These are phyloP conservation scores for Geotrichum reessii DNA, from an alignment of 1,139 yeast species.

Conservation along the genomic window DNA sequence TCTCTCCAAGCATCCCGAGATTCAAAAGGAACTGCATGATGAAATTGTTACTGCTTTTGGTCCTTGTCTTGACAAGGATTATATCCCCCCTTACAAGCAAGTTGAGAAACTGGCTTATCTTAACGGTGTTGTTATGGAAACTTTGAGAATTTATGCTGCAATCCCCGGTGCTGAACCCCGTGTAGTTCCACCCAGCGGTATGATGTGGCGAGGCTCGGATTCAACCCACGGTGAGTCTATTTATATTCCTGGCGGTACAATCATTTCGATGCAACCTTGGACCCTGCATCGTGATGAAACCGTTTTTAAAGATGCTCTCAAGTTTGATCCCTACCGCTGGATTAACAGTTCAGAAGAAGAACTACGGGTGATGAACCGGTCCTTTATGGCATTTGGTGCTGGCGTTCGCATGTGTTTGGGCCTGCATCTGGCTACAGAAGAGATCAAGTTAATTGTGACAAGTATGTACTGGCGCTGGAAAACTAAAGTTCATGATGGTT, in stretches of 20 bases:
- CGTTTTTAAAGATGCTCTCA: constrained; percentile 48
- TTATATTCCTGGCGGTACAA: constrained; percentile 49
- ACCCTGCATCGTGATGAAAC: constrained; percentile 51
- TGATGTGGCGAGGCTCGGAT: constrained; percentile 22
- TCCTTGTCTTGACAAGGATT: constrained; percentile 10
- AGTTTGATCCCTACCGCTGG: constrained; percentile 62
- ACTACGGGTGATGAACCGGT: constrained; percentile 45
- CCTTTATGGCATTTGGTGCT: constrained; percentile 65
- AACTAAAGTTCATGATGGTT: constrained; percentile 32
- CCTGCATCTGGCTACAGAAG: constrained; percentile 60
- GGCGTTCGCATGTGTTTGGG: constrained; percentile 77
- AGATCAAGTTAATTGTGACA: constrained; percentile 55
- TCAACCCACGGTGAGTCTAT: constrained; percentile 21
- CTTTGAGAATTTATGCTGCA: constrained; percentile 57
- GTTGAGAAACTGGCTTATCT: constrained; percentile 52
- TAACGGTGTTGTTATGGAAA: constrained; percentile 55
- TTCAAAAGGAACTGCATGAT: constrained; percentile 42
- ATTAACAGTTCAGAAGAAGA: constrained; percentile 39
- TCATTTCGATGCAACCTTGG: constrained; percentile 62
- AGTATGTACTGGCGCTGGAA: constrained; percentile 48
- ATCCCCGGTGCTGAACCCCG: constrained; percentile 76
- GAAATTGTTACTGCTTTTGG: constrained; percentile 39
- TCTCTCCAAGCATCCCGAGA: constrained; percentile 46
- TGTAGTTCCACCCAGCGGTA: constrained; percentile 39
- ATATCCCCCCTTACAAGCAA: constrained; percentile 30